Evolutionary conservation across 2,329 filamentous ascomycete genomes (phyloP), one percentile per base, ranked within the genome.

Genomic region (Cordyceps cateniannulata): DNA sequence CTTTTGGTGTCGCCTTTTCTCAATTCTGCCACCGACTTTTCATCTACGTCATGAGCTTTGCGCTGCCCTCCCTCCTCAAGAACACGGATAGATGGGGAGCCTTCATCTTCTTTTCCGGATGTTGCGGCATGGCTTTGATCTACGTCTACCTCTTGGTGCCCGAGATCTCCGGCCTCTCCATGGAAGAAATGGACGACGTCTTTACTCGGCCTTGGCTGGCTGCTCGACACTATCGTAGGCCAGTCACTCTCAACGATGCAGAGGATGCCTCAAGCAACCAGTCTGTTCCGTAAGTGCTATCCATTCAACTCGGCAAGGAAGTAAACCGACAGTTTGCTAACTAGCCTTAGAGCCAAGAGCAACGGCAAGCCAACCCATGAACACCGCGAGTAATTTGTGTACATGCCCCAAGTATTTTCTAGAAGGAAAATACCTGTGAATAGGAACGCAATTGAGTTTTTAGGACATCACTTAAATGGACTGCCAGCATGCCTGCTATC

Each of bases 1-100:
- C 76, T 0, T 76, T 79, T 63, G 76, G 77, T 29, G 69, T 69
- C n/a, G 73, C 76, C 1, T 62, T 77, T 10, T 72, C 20, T 2
- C 66, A 67, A 27, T 24, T 49, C 6, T 66, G 66, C 57, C 67
- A 69, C 56, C 65, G 66, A n/a, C 16, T 57, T 5, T 57, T 77
- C 63, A 68, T 70, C 64, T 76, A 70, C 51, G 73, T 66, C 35
- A 65, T 76, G 40, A 71, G 66, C 27, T 67, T 65, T 24, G 71
- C 64, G 3, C 60, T 67, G 2, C 73, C 74, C 3, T 70, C 70
- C 1, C 61, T 76, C 3, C 66, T 76, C 3, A 40, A 62, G 1
- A 25, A 60, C 3, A 71, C 67, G 7, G 27, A 76, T 60, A 70
- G 74, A 32, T 76, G 73, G 73, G 75, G 75, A 1, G 72, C 73